Base-by-base conservation (phyloP, 768 basidiomycete genomes). In the Termitomyces sp. region DNA sequence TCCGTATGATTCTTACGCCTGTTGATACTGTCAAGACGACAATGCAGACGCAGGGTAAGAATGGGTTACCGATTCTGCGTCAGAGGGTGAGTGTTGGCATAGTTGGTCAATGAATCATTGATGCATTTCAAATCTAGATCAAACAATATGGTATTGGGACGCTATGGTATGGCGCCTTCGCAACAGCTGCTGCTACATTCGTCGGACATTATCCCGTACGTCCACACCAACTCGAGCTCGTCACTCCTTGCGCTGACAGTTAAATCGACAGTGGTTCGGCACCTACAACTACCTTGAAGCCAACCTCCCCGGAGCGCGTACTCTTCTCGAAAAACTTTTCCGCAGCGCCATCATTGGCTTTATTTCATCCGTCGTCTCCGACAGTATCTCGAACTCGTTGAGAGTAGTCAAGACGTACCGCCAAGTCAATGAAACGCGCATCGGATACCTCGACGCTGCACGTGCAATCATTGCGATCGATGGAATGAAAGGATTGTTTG, bases 21-120 rank as follows among this genome's bases (percentile, higher is more conserved):
- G 83, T 98, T 55, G 96, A 98, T 73, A 96, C 96, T 1, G 68
- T 97, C 64, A 97, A 98, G 82, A 98, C 96, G 4, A 98, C 94
- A 1, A 77, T 98, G 75, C 96, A 98, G 74, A 91, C 96, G 0
- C 88, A 96, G 68, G 96, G 96, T 12, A 83, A 80, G 64, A 72
- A 76, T 1, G 96, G 92, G 0, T 76, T 88, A 58, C 68, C 71
- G 37, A 83, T 98, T 53, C 76, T 98, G 42, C 81, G 77, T 60
- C 77, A 81, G 3, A 80, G 96, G 65, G 86, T 93, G 64, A 61
- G 55, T n/a, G 36, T n/a, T 25, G 25, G 25, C 25, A 46, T 9
- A 14, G 14, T 3, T n/a, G 4, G 12, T 14, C 11, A 17, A 42
- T 25, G 31, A 3, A 3, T 17, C 3, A 29, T 40, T 40, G 46